Conservation (phyloP, 345 rosid genomes). For the Lepidium sativum region DNA sequence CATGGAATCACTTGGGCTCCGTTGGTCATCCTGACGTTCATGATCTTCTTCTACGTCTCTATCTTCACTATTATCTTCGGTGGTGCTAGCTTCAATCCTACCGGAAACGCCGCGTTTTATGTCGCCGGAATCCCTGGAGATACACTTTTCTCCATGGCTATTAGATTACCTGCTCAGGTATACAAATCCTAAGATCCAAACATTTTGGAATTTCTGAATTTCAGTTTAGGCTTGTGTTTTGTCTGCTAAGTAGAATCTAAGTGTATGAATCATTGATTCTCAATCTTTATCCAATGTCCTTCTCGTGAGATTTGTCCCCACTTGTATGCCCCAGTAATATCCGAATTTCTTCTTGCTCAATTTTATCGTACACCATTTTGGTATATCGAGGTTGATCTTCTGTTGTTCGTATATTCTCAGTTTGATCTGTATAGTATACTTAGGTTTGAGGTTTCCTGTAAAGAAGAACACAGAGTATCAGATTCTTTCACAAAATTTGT, state of each 20-base stretch:
- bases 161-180: no score
- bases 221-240: not conserved
- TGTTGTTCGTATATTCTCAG: not conserved
- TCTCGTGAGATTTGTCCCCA: not conserved
- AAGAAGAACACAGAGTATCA: constrained; percentile 12
- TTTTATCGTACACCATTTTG: not conserved
- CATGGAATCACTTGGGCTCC: constrained; percentile 41
- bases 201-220: not conserved
- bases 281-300: constrained; percentile 7
- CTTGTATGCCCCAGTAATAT: not conserved
- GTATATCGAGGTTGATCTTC: not conserved
- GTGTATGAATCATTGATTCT: no score
- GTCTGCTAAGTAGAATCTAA: no score
- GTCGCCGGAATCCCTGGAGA: no score
- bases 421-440: not conserved
- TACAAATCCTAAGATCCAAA: not conserved
- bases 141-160: no score
- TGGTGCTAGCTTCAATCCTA: constrained; percentile 87
- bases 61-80: constrained; percentile 66
- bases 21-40: constrained; percentile 38
- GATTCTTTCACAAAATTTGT: constrained; percentile 8
- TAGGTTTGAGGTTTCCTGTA: not conserved
- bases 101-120: constrained; percentile 68
- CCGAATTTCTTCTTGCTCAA: not conserved
- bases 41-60: constrained; percentile 60